phyloP scores from a whole-genome alignment of 2,329 filamentous ascomycete species.

The Neurospora sp. region DNA sequence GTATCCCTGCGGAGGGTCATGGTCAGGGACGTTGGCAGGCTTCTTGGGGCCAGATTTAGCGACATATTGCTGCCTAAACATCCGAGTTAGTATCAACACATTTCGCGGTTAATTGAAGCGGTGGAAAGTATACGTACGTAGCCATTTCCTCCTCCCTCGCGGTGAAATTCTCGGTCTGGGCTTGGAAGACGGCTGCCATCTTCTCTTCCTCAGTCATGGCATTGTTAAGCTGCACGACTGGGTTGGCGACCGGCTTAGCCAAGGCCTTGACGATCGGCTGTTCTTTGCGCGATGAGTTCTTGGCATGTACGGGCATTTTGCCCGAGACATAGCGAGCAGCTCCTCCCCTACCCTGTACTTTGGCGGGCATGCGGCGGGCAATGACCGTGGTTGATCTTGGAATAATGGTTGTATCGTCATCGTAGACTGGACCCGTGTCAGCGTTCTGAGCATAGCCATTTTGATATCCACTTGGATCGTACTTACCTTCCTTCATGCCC shows the following conservation, averaged over 20 bases:
- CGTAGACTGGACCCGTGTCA: slow-evolving; percentile 59
- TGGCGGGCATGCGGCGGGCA: slow-evolving; percentile 73
- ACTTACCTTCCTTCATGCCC: slow-evolving; percentile 67
- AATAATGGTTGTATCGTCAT: slow-evolving; percentile 96
- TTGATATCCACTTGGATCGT: background rate
- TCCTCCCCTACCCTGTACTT: slow-evolving; percentile 75
- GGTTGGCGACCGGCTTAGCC: slow-evolving; percentile 45
- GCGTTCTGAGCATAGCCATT: slow-evolving; percentile 8
- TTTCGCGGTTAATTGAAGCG: background rate
- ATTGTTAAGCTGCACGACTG: slow-evolving; percentile 57
- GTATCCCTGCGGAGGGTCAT: slow-evolving; percentile 87
- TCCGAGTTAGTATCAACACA: slow-evolving; percentile 23
- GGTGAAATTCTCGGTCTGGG: slow-evolving; percentile 72
- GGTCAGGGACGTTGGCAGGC: slow-evolving; percentile 71
- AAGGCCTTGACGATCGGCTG: slow-evolving; percentile 45
- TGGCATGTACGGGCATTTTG: slow-evolving; percentile 84
- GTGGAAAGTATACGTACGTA: slow-evolving; percentile 41
- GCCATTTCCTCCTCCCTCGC: slow-evolving; percentile 90
- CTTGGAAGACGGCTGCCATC: slow-evolving; percentile 83
- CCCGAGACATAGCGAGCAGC: slow-evolving; percentile 93
- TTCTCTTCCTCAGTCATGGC: slow-evolving; percentile 90
- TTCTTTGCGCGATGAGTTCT: slow-evolving; percentile 63
- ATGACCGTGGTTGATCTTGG: slow-evolving; percentile 90
- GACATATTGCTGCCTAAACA: slow-evolving; percentile 48
- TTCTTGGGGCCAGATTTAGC: slow-evolving; percentile 54